phyloP scores from a whole-genome alignment of 2,329 filamentous ascomycete species.

The Pseudopithomyces maydicus region DNA sequence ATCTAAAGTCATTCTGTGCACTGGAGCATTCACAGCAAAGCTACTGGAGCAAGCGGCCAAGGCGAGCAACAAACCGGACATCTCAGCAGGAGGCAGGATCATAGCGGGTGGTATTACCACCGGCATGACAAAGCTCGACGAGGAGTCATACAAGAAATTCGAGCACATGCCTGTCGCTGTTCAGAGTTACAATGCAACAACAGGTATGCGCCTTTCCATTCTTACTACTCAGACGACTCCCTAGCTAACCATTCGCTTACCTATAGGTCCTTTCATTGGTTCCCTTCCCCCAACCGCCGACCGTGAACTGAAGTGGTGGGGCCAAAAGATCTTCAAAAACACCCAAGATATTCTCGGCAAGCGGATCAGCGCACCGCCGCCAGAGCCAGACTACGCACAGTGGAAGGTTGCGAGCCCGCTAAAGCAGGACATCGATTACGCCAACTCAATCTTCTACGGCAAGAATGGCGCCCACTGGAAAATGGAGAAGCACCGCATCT shows the following conservation, averaged over 20 bases:
- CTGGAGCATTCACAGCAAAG: constrained; percentile 50
- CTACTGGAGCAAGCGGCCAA: constrained; percentile 55
- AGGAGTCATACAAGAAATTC: constrained; percentile 31
- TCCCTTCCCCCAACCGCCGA: constrained; percentile 39
- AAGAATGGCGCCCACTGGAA: constrained; percentile 61
- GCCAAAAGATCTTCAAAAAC: constrained; percentile 43
- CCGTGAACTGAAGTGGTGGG: constrained; percentile 42
- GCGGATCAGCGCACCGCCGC: constrained; percentile 63
- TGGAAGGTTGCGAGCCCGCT: constrained; percentile 64
- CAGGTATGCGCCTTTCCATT: constrained; percentile 10
- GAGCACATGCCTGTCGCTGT: constrained; percentile 43
- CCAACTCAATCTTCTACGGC: constrained; percentile 65
- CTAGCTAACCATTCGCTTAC: neutral
- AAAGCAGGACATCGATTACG: constrained; percentile 63
- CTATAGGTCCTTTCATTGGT: constrained; percentile 35
- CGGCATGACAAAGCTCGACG: constrained; percentile 53
- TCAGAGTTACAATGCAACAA: constrained; percentile 35
- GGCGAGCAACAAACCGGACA: constrained; percentile 51
- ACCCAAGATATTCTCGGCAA: constrained; percentile 51
- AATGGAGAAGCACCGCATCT: constrained; percentile 67
- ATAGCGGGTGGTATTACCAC: constrained; percentile 61
- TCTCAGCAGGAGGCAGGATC: constrained; percentile 60
- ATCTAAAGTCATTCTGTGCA: constrained; percentile 43
- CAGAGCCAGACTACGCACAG: constrained; percentile 62
- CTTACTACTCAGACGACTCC: too few relatives aligned